Evolutionary conservation across 306 rosid genomes (phyloP), one percentile per base, ranked within the genome.

Genomic region (Leucaena leucocephala): DNA sequence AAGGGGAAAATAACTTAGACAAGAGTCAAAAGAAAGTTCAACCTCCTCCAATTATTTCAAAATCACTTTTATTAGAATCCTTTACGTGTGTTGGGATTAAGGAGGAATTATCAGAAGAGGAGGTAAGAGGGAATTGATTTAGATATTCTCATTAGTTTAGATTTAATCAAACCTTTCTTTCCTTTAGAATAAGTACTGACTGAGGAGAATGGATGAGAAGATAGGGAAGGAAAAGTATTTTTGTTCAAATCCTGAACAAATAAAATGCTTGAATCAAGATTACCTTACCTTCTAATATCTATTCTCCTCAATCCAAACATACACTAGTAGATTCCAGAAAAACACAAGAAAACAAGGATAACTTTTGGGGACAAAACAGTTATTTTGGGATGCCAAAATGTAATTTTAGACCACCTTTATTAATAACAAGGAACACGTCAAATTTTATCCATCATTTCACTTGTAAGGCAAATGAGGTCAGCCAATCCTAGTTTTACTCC

Each of bases 401-500:
- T 39, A 46, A 76, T 76, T 76, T 35, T 33, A 77, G 35, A 63
- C 36, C 36, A 76, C 3, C 70, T 58, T 76, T 33, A 49, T 48
- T 10, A 43, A 64, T 33, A 65, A 35, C 72, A 72, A 66, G 19
- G 57, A 66, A 77, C 15, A 63, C 14, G 43, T 58, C 71, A 38
- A 63, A 61, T 68, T 71, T 42, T 40, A 46, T 39, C 80, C 64
- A 45, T 27, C 48, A 46, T 48, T 78, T 78, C 44, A 15, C 62
- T 43, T 27, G n/a, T 3, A 83, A 40, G 68, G 39, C 17, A 59
- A 78, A 65, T 40, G 50, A 74, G 68, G 50, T 59, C 61, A 46
- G 38, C 62, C 62, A 49, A 50, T 16, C 44, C 75, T 13, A 34
- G 22, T 54, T 71, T 34, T 55, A 13, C 58, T 6, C 61, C 13